A percentile compares a stretch with the other conserved stretches of the same genome.
phyloP scores from a whole-genome alignment of 495 filamentous ascomycete genomes.

The Xylaria sp. region DNA sequence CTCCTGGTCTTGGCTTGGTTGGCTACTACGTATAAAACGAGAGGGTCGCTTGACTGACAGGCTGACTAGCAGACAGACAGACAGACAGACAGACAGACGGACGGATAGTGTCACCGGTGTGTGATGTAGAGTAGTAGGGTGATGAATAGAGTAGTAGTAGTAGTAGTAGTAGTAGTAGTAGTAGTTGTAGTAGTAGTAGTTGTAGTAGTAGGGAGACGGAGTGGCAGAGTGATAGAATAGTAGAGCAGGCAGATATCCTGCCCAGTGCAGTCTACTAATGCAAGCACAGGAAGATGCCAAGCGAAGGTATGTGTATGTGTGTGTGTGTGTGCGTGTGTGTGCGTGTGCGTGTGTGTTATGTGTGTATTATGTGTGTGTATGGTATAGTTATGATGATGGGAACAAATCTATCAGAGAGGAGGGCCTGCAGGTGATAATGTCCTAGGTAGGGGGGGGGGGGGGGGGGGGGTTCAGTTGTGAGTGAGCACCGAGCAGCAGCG shows the following conservation, averaged over 20 bases:
- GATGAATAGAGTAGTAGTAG: no score
- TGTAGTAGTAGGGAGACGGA: no score
- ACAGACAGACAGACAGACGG: no score
- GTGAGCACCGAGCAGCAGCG: conserved; percentile 13
- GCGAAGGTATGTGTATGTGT: conserved; percentile 11
- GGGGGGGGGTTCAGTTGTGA: background rate
- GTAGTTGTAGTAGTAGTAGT: no score
- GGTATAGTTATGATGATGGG: background rate
- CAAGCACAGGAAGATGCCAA: background rate
- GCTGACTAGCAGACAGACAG: no score
- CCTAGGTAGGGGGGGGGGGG: background rate
- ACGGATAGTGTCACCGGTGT: background rate
- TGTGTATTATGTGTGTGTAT: no score
- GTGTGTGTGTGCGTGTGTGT: no score
- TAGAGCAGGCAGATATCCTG: background rate
- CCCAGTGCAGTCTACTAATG: conserved; percentile 1
- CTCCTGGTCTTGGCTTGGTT: conserved; percentile 12
- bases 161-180: no score
- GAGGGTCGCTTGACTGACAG: background rate
- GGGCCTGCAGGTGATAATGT: conserved; percentile 4
- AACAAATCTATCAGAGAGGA: background rate
- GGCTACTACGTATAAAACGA: no score
- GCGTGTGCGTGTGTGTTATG: no score
- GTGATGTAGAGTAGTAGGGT: conserved; percentile 13
- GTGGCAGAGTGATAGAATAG: no score